Evolutionary conservation across 2,329 filamentous ascomycete species (phyloP).

Genomic region (Cordyceps tenuipes): DNA sequence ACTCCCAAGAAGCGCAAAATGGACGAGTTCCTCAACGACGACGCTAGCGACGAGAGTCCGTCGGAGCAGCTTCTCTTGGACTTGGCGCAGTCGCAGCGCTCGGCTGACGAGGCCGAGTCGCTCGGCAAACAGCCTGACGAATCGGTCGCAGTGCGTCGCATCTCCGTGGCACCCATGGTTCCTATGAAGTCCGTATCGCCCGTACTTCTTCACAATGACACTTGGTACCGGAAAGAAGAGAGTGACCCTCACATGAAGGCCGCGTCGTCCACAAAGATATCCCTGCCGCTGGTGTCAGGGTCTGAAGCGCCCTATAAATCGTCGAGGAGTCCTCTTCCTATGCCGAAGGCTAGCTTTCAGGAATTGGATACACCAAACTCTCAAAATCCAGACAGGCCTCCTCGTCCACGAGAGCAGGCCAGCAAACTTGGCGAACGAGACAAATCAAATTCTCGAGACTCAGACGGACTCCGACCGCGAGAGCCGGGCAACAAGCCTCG

Average conservation of each 20-base stretch:
- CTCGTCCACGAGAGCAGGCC: no score
- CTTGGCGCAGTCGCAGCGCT: background rate
- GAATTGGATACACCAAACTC: no score
- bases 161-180: background rate
- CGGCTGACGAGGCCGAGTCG: background rate
- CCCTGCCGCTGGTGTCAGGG: background rate
- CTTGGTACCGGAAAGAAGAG: background rate
- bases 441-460: no score
- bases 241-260: background rate
- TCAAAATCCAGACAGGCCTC: no score
- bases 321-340: background rate
- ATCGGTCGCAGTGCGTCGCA: no score
- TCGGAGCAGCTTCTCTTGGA: slow-evolving; percentile 19
- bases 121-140: background rate
- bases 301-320: background rate
- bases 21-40: slow-evolving; percentile 11
- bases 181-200: background rate
- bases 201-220: background rate
- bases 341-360: no score
- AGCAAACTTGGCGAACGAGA: no score
- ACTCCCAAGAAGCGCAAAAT: slow-evolving; percentile 27
- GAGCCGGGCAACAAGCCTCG: no score
- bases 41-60: slow-evolving; percentile 17
- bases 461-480: no score
- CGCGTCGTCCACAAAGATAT: background rate